These are phyloP conservation scores for Venturia nashicola DNA, from an alignment of 2,329 filamentous ascomycete genomes.

Conservation along the genomic window DNA sequence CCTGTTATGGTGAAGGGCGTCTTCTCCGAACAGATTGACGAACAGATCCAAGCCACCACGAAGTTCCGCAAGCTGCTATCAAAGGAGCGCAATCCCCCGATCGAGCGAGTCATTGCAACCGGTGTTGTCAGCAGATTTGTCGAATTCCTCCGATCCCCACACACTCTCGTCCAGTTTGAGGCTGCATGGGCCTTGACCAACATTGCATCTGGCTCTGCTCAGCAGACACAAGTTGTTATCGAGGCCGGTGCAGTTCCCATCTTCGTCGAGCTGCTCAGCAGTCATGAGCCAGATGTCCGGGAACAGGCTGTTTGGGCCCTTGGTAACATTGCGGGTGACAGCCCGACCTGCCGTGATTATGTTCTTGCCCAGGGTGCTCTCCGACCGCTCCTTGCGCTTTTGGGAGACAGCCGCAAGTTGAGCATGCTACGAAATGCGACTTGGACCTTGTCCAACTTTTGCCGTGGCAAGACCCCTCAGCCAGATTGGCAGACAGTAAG, in stretches of 20 bases:
- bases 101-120: constrained; percentile 98
- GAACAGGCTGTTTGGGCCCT: constrained; percentile 98
- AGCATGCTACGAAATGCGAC: constrained; percentile 99
- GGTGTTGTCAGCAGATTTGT: constrained; percentile 96
- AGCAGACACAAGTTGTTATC: constrained; percentile 97
- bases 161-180: constrained; percentile 97
- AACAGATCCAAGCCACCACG: constrained; percentile 93
- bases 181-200: constrained; percentile 98
- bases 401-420: constrained; percentile 95
- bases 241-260: constrained; percentile 96
- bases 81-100: constrained; percentile 97
- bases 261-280: constrained; percentile 90
- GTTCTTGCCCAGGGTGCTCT: constrained; percentile 85
- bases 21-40: constrained; percentile 97
- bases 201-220: constrained; percentile 93
- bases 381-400: constrained; percentile 74
- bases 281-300: constrained; percentile 92
- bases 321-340: constrained; percentile 97
- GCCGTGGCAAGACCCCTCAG: constrained; percentile 97
- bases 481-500: constrained; percentile 88
- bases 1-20: constrained; percentile 96
- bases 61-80: constrained; percentile 97
- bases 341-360: constrained; percentile 93
- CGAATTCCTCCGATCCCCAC: constrained; percentile 93
- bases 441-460: constrained; percentile 99